Percentiles rank a stretch among this genome's conserved stretches.
These are phyloP conservation scores for Acmispon strigosus DNA, from an alignment of 306 rosid species.

Conservation along the genomic window DNA sequence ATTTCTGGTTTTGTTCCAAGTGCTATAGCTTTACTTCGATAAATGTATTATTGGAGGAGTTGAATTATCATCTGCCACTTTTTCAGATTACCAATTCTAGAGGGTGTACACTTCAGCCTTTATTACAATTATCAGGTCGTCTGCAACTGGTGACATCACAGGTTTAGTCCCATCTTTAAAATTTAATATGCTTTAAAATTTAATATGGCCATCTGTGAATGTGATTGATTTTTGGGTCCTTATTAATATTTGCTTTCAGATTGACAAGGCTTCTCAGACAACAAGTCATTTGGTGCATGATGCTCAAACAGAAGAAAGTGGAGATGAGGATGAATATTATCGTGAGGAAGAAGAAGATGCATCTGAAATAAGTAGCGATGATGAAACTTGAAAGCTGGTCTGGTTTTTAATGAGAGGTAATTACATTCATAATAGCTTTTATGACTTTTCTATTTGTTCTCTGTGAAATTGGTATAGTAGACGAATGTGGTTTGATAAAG, in stretches of 20 bases:
- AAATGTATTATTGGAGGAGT: neutral
- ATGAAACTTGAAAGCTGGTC: conserved; percentile 55
- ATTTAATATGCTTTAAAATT: conserved; percentile 8
- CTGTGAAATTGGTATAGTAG: neutral
- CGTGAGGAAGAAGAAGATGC: conserved; percentile 51
- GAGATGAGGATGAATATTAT: conserved; percentile 49
- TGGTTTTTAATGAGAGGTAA: conserved; percentile 23
- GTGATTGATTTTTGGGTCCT: conserved; percentile 11
- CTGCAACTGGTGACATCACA: conserved; percentile 76
- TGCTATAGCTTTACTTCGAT: neutral
- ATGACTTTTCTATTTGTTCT: neutral
- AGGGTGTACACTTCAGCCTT: conserved; percentile 53
- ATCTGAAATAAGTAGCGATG: conserved; percentile 76
- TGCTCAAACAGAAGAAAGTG: conserved; percentile 36
- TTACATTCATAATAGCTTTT: neutral
- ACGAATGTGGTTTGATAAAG: neutral
- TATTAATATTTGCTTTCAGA: conserved; percentile 32
- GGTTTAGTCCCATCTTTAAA: conserved; percentile 37
- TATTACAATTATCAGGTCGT: conserved; percentile 79
- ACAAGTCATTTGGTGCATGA: conserved; percentile 28
- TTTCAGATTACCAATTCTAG: conserved; percentile 57
- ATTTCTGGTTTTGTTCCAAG: neutral
- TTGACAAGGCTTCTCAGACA: conserved; percentile 55
- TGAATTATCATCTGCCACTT: neutral
- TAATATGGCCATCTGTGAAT: neutral